Conservation (phyloP, 1,139 yeast genomes). For the Keqinozyma sinolaborantium region DNA sequence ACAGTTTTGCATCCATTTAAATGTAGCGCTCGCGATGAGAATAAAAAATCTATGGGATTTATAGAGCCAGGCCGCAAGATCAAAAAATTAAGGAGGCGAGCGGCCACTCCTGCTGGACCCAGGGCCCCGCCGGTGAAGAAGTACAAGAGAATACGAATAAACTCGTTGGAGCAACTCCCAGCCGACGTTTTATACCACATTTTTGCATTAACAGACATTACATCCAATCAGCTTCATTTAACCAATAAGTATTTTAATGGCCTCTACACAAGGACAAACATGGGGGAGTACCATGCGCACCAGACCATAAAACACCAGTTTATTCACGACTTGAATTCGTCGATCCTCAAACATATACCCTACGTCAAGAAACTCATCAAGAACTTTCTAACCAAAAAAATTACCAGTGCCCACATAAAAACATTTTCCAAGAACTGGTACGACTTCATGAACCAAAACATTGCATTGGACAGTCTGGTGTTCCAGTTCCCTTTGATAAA, state of each 20-base stretch:
- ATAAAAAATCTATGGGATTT: slow-evolving; percentile 29
- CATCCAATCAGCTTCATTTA: slow-evolving; percentile 20
- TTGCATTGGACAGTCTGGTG: slow-evolving; percentile 10
- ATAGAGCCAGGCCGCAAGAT: slow-evolving; percentile 26
- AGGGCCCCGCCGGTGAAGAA: slow-evolving; percentile 1
- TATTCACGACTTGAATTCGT: slow-evolving; percentile 17
- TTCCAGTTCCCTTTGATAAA: slow-evolving; percentile 14
- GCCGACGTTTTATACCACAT: slow-evolving; percentile 27
- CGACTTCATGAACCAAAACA: slow-evolving; percentile 6
- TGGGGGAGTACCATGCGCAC: slow-evolving; percentile 5
- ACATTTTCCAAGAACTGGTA: slow-evolving; percentile 2
- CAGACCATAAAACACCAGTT: slow-evolving; percentile 15
- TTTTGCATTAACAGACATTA: slow-evolving; percentile 26
- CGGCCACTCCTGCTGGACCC: neutral
- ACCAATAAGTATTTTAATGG: slow-evolving; percentile 20
- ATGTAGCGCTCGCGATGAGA: neutral
- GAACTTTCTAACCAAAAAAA: slow-evolving; percentile 1
- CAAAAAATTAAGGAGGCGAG: slow-evolving; percentile 5
- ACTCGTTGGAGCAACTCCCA: slow-evolving; percentile 22
- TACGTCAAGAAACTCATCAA: slow-evolving; percentile 3
- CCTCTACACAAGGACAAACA: slow-evolving; percentile 16
- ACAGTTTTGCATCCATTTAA: slow-evolving; percentile 1
- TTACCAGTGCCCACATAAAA: slow-evolving; percentile 1
- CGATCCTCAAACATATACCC: slow-evolving; percentile 6
- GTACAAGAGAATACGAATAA: neutral